phyloP scores from a whole-genome alignment of 495 filamentous ascomycete species.

The Penicillium fimorum region DNA sequence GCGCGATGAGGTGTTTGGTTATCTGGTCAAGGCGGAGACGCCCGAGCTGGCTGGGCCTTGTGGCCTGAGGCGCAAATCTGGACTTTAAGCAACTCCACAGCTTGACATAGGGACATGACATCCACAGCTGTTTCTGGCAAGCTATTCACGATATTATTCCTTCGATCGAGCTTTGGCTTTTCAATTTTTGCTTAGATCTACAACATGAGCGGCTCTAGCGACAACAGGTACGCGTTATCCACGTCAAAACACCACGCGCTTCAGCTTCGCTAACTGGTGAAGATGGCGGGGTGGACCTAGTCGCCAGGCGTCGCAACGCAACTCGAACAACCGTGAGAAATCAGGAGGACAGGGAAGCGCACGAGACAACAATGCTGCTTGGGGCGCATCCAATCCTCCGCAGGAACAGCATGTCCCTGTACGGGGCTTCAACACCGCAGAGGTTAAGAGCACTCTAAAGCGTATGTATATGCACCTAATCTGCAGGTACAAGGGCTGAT shows the following conservation, averaged over 20 bases:
- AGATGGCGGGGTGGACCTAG: constrained; percentile 48
- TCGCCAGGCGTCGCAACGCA: constrained; percentile 42
- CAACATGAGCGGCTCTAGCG: constrained; percentile 39
- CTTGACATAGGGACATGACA: constrained; percentile 6
- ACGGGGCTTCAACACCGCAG: constrained; percentile 47
- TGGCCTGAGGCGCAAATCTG: constrained; percentile 26
- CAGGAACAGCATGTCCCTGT: constrained; percentile 48
- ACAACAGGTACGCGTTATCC: constrained; percentile 34
- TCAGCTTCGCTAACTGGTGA: constrained; percentile 10
- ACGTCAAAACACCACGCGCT: not conserved
- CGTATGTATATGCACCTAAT: constrained; percentile 24
- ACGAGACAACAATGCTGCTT: constrained; percentile 33
- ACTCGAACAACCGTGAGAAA: constrained; percentile 34
- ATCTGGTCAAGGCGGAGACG: constrained; percentile 33
- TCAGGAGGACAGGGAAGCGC: constrained; percentile 32
- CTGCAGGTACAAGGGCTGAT: constrained; percentile 4
- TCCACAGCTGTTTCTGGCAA: constrained; percentile 2
- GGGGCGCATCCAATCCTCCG: constrained; percentile 27
- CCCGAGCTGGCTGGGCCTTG: constrained; percentile 4
- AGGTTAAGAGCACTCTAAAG: constrained; percentile 44
- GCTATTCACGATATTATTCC: not conserved
- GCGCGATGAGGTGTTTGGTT: constrained; percentile 15
- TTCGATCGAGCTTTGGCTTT: not conserved
- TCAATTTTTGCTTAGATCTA: not conserved
- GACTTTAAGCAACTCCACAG: constrained; percentile 8